Base-by-base conservation (phyloP, 2,329 filamentous ascomycete species). In the Fusarium globosum region DNA sequence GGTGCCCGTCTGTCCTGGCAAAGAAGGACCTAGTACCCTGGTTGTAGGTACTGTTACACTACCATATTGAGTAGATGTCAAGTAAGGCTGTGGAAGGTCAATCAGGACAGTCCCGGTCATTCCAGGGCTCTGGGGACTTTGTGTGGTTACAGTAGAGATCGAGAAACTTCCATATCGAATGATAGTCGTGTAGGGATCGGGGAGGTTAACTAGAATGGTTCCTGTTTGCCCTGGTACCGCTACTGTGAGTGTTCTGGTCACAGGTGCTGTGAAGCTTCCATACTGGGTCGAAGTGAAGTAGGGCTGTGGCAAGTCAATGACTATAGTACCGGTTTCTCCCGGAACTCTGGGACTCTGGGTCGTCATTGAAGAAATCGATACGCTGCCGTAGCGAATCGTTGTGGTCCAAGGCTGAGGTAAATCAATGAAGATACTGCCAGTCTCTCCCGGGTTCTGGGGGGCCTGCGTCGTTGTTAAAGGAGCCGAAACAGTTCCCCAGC, bases 31-130 rank as follows among this genome's bases (percentile, higher is more conserved):
- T 2, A 66, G 16, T 15, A 56, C 60, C 4, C 52, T 52, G 5
- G 65, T 66, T 10, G 35, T 53, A 20, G 52, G n/a, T 9, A 21
- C 23, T 7, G 52, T 45, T 5, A 43, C 41, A 9, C 45, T 42
- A 1, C 52, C 61, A 20, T 52, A 68, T 9, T 41, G 35, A 3
- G 65, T 66, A 5, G 30, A 26, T 6, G 64, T 67, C 16, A 35
- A 35, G 18, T 26, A 68, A 23, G 46, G 65, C 4, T 48, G 28
- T 8, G 65, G 65, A 9, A 67, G 63, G 28, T 68, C 28, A 10
- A 67, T 11, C 10, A 45, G 6, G 7, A 67, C 51, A 16, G 63
- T 68, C 7, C 41, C 55, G 12, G 65, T 68, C 14, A 68, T 36
- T 2, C 63, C 63, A 15, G 63, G 55, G 21, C 21, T 42, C 21